These are phyloP conservation scores for Bipolaris zeicola DNA, from an alignment of 2,329 filamentous ascomycete species.

Conservation along the genomic window DNA sequence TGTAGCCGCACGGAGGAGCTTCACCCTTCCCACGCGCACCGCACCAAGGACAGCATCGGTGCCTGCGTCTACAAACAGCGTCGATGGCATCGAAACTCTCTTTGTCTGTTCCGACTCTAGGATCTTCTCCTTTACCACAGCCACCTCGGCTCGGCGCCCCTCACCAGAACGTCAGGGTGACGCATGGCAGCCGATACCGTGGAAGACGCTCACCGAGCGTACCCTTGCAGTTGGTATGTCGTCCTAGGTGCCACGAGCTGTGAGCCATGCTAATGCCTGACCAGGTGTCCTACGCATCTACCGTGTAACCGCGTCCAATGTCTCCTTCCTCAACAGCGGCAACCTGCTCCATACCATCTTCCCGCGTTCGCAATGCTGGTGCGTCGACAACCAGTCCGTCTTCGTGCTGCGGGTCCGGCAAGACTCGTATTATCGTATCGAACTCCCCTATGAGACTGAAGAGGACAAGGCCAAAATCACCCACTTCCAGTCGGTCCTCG, in stretches of 20 bases:
- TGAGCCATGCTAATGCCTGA: conserved; percentile 11
- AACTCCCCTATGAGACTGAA: conserved; percentile 70
- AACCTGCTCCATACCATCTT: conserved; percentile 84
- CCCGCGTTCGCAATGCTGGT: conserved; percentile 92
- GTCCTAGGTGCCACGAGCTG: not conserved
- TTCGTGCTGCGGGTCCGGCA: conserved; percentile 87
- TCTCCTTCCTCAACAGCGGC: conserved; percentile 86
- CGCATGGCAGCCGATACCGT: conserved; percentile 66
- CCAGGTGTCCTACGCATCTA: conserved; percentile 80
- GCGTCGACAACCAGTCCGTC: conserved; percentile 79
- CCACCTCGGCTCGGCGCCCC: conserved; percentile 39
- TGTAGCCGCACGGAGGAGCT: conserved; percentile 50
- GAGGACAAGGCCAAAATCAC: conserved; percentile 69
- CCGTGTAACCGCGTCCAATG: conserved; percentile 76
- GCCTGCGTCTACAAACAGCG: conserved; percentile 48
- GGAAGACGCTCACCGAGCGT: conserved; percentile 76
- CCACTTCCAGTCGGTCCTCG: conserved; percentile 71
- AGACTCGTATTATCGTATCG: conserved; percentile 88
- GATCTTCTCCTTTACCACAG: conserved; percentile 67
- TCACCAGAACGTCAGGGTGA: conserved; percentile 47
- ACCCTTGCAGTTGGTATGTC: conserved; percentile 76
- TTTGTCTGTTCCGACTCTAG: conserved; percentile 75
- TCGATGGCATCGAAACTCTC: conserved; percentile 66
- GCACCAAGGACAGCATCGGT: conserved; percentile 36
- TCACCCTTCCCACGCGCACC: conserved; percentile 55